Percentiles rank a stretch among this genome's conserved stretches.
Evolutionary conservation across 1,139 yeast genomes (phyloP).

Genomic region (Taphrina sp.): DNA sequence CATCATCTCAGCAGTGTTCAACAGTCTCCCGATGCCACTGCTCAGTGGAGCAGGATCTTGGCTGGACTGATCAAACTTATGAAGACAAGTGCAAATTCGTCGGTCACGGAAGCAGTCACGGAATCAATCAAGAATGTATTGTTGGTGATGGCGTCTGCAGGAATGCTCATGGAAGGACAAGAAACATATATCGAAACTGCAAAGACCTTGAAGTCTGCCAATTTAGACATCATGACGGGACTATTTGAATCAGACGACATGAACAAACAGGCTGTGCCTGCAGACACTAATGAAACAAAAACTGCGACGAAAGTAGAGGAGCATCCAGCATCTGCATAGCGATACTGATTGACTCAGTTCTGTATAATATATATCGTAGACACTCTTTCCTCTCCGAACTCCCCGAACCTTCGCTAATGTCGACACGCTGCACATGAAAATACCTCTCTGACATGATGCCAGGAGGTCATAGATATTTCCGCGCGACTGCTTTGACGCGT

Average conservation of each 20-base stretch:
- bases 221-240: conserved; percentile 5
- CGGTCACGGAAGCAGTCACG: conserved; percentile 52
- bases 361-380: too few species aligned
- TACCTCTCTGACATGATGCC: too few species aligned
- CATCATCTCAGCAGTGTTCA: conserved; percentile 53
- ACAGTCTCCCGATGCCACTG: conserved; percentile 45
- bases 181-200: background rate
- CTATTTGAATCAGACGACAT: too few species aligned
- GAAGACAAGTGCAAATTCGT: conserved; percentile 42
- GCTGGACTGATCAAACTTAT: conserved; percentile 53
- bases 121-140: conserved; percentile 64
- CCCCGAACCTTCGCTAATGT: too few species aligned
- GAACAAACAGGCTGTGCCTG: too few species aligned
- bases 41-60: conserved; percentile 51
- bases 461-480: conserved; percentile 62
- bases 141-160: conserved; percentile 45
- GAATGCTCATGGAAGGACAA: conserved; percentile 33
- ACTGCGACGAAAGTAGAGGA: too few species aligned
- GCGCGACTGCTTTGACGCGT: conserved; percentile 67
- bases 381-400: too few species aligned
- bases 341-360: too few species aligned
- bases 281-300: too few species aligned
- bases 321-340: too few species aligned
- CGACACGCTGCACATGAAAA: too few species aligned
- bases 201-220: background rate